A percentile compares a stretch with the other conserved stretches of the same genome.
Conservation (phyloP, 1,284 basidiomycete species). For the Trichosporon asahii region DNA sequence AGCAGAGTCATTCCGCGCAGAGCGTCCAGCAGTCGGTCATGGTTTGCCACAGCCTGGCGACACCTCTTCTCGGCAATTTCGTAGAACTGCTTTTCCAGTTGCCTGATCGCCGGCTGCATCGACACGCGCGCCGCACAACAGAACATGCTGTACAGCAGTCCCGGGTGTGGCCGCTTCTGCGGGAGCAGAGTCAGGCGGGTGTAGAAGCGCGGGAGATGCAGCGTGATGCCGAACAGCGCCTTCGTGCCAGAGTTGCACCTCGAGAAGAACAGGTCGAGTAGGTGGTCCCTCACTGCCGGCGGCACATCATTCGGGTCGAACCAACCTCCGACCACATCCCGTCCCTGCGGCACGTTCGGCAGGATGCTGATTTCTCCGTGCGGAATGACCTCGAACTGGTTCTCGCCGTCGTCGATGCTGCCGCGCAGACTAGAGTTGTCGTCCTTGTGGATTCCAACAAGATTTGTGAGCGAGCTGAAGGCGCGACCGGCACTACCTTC, state of each 20-base stretch:
- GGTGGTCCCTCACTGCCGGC: constrained; percentile 34
- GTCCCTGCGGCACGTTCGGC: constrained; percentile 20
- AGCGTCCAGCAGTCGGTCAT: constrained; percentile 37
- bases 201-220: constrained; percentile 33
- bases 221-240: constrained; percentile 16
- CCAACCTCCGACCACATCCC: constrained; percentile 35
- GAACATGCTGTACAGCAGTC: constrained; percentile 32
- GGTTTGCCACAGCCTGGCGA: constrained; percentile 27
- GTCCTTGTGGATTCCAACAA: constrained; percentile 3
- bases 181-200: constrained; percentile 29
- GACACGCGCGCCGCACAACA: constrained; percentile 27
- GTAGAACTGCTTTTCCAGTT: constrained; percentile 35
- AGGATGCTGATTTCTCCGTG: constrained; percentile 19
- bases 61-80: constrained; percentile 37
- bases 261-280: constrained; percentile 35
- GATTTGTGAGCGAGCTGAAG: not conserved
- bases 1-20: constrained; percentile 34
- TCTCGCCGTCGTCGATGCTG: constrained; percentile 7
- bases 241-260: constrained; percentile 12
- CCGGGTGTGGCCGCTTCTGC: constrained; percentile 31
- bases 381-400: constrained; percentile 8
- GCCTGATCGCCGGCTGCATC: constrained; percentile 30
- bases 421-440: constrained; percentile 6
- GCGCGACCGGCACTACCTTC: not conserved
- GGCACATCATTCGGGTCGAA: constrained; percentile 42